phyloP scores from a whole-genome alignment of 805 yeast genomes.

The Candida broadrunensis region DNA sequence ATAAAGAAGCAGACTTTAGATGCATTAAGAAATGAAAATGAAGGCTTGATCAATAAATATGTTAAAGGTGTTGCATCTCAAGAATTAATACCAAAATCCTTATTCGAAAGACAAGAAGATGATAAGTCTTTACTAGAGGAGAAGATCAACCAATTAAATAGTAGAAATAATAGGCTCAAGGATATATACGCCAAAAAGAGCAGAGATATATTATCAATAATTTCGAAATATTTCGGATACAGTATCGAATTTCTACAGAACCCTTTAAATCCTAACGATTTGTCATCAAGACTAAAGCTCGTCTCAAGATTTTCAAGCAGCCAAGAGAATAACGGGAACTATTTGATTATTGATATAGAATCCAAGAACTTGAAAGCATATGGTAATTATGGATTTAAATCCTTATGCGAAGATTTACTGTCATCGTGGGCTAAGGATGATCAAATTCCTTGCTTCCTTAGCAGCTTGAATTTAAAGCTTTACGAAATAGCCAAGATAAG shows the following conservation, averaged over 20 bases:
- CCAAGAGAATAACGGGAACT: constrained; percentile 29
- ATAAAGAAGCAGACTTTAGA: constrained; percentile 52
- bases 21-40: constrained; percentile 56
- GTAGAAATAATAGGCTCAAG: constrained; percentile 50
- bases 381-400: constrained; percentile 37
- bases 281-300: constrained; percentile 53
- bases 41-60: constrained; percentile 41
- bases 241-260: constrained; percentile 60
- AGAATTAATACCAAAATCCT: constrained; percentile 53
- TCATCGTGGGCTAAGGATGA: constrained; percentile 65
- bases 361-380: constrained; percentile 54
- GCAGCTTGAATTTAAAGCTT: constrained; percentile 68
- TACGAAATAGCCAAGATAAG: constrained; percentile 38
- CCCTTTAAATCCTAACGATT: constrained; percentile 41
- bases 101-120: constrained; percentile 58
- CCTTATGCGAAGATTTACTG: constrained; percentile 48
- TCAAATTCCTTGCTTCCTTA: constrained; percentile 74
- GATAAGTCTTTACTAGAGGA: constrained; percentile 49
- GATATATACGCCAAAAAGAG: constrained; percentile 65
- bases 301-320: constrained; percentile 40
- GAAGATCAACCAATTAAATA: constrained; percentile 47
- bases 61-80: constrained; percentile 10
- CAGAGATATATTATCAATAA: constrained; percentile 65
- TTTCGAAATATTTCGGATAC: constrained; percentile 69
- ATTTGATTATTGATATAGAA: constrained; percentile 56